Evolutionary conservation across 768 basidiomycete species (phyloP).

Genomic region (Macrolepiota dolichaula): DNA sequence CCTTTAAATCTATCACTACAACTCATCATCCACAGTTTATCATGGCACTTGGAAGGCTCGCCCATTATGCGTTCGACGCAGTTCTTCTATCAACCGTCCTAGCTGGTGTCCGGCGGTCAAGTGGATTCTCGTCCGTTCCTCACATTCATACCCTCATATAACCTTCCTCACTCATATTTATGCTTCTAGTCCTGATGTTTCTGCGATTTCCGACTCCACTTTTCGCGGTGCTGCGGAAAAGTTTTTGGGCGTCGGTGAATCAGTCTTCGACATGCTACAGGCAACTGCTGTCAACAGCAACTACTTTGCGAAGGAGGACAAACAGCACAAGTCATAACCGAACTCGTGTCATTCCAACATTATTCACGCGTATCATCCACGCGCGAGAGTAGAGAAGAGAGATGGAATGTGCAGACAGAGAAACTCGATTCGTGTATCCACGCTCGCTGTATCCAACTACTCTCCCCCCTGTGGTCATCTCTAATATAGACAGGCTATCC

Average conservation of each 20-base stretch:
- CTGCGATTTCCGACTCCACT: conserved; percentile 73
- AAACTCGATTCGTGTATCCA: too few species aligned
- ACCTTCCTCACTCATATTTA: conserved; percentile 5
- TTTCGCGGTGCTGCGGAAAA: conserved; percentile 72
- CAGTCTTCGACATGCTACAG: conserved; percentile 82
- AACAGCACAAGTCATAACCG: background rate
- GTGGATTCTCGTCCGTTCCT: conserved; percentile 79
- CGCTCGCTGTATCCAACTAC: too few species aligned
- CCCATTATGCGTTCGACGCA: conserved; percentile 84
- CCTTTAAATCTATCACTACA: background rate
- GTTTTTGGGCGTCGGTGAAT: conserved; percentile 85
- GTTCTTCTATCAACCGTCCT: conserved; percentile 84
- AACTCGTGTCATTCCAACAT: background rate
- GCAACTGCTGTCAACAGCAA: conserved; percentile 81
- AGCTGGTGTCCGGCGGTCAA: conserved; percentile 88
- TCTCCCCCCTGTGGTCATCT: too few species aligned
- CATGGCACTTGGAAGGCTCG: conserved; percentile 68
- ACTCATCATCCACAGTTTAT: conserved; percentile 6
- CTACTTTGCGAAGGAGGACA: conserved; percentile 68
- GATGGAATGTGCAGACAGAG: too few species aligned
- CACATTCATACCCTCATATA: background rate
- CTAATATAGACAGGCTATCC: too few species aligned
- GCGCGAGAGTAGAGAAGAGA: too few species aligned
- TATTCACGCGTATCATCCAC: too few species aligned
- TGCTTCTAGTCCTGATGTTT: conserved; percentile 56